Evolutionary conservation across 2,329 filamentous ascomycete genomes (phyloP), one percentile per base, ranked within the genome.

Genomic region (Calonectria multiphialidica): DNA sequence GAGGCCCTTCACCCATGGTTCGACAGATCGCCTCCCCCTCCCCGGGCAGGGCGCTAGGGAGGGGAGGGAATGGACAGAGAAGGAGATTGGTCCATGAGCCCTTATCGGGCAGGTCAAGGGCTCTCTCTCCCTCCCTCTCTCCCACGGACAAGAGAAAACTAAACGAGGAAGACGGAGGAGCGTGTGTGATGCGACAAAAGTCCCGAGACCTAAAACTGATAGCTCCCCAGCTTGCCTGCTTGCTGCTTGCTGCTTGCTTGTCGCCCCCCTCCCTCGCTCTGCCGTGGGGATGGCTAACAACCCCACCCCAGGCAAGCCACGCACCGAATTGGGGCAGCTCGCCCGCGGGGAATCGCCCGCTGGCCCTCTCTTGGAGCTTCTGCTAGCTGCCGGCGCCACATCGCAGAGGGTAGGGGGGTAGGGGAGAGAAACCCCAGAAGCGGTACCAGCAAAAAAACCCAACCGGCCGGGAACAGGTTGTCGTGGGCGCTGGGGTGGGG

Each of bases 91-190:
- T 33, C 55, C 37, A 61, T 35, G 37, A 50, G 50, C 21, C 68
- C 68, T 63, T 55, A 71, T 71, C 68, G 53, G 68, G 68, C 68
- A 71, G 68, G 68, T 66, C 62, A n/a, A 50, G 28, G 55, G n/a
- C n/a, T n/a, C n/a, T n/a, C n/a, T n/a, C n/a, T n/a, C n/a, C n/a
- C n/a, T n/a, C n/a, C n/a, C n/a, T n/a, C 28, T 28, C 40, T 21
- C 30, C 40, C 4, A 25, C 28, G 37, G 37, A 23, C 49, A 57
- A 45, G 61, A 25, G 45, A 40, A 37, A 44, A 47, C 35, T 42
- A 49, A 50, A 37, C 67, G 47, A 45, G 67, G 9, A 42, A 21
- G 53, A 23, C 53, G 37, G 23, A 18, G 30, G 21, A 47, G 47
- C 66, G 47, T 18, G 40, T 61, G 18, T 7, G 23, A 16, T 21